Conservation (phyloP, 306 rosid genomes). For the Alnus rubra region DNA sequence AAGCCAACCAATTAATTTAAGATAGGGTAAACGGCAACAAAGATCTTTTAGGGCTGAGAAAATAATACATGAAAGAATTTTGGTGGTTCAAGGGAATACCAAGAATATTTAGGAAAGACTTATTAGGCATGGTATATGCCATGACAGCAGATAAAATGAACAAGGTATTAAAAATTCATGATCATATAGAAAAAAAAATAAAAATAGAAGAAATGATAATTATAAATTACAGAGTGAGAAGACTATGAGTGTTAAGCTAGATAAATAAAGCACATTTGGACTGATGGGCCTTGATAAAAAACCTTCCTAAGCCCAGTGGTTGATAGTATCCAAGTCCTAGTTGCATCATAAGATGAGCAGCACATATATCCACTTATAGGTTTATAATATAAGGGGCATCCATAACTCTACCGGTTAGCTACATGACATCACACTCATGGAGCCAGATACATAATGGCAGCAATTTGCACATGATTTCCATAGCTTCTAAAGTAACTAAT, state of each 20-base stretch:
- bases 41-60: background rate
- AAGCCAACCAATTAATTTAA: background rate
- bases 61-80: background rate
- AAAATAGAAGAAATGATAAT: background rate
- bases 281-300: background rate
- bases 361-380: background rate
- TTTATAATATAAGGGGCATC: background rate
- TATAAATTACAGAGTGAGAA: background rate
- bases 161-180: background rate
- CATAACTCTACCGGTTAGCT: background rate
- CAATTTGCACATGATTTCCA: background rate
- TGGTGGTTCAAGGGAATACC: background rate
- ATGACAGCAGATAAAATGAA: background rate
- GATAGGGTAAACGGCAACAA: background rate
- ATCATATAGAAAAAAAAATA: background rate
- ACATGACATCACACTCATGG: background rate
- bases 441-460: background rate
- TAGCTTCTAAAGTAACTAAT: background rate
- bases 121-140: background rate
- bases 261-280: background rate
- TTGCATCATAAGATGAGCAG: background rate
- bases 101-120: background rate
- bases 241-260: background rate
- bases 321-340: background rate
- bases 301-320: background rate